A percentile compares a stretch with the other conserved stretches of the same genome.
These are phyloP conservation scores for Lentithecium fluviatile DNA, from an alignment of 495 filamentous ascomycete species.

Conservation along the genomic window DNA sequence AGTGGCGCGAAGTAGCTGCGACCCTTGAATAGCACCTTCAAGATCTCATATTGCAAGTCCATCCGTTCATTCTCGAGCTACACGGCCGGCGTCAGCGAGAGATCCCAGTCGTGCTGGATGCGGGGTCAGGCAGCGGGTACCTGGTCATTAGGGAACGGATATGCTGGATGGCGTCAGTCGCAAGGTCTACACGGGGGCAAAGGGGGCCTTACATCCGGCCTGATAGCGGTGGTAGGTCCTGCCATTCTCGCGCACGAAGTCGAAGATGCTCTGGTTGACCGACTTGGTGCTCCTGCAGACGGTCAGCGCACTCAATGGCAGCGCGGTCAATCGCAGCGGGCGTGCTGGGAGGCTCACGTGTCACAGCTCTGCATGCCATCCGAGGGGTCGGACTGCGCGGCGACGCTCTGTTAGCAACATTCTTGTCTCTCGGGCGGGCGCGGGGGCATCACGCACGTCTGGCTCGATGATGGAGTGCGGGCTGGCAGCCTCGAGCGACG, in stretches of 20 bases:
- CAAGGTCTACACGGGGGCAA: background rate
- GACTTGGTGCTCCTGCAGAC: slow-evolving; percentile 39
- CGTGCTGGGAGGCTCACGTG: slow-evolving; percentile 33
- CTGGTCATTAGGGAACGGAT: slow-evolving; percentile 40
- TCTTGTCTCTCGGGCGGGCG: background rate
- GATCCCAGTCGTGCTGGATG: background rate
- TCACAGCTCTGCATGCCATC: slow-evolving; percentile 32
- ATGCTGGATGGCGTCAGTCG: slow-evolving; percentile 33
- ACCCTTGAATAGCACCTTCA: slow-evolving; percentile 39
- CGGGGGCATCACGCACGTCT: slow-evolving; percentile 26
- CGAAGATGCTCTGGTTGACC: slow-evolving; percentile 40
- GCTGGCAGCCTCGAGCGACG: slow-evolving; percentile 32
- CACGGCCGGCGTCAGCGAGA: slow-evolving; percentile 14
- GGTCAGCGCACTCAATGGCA: slow-evolving; percentile 11
- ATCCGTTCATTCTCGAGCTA: slow-evolving; percentile 39
- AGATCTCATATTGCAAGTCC: slow-evolving; percentile 39
- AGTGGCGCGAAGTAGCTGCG: slow-evolving; percentile 37
- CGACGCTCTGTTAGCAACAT: slow-evolving; percentile 24
- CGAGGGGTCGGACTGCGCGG: slow-evolving; percentile 33
- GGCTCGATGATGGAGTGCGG: slow-evolving; percentile 35
- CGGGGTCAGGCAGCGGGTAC: slow-evolving; percentile 27
- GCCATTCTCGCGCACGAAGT: slow-evolving; percentile 40
- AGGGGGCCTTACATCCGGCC: slow-evolving; percentile 31
- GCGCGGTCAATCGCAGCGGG: slow-evolving; percentile 1
- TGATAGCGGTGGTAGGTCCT: slow-evolving; percentile 39